These are phyloP conservation scores for Solanum medicagineum DNA, from an alignment of 257 asterid species.

Conservation along the genomic window DNA sequence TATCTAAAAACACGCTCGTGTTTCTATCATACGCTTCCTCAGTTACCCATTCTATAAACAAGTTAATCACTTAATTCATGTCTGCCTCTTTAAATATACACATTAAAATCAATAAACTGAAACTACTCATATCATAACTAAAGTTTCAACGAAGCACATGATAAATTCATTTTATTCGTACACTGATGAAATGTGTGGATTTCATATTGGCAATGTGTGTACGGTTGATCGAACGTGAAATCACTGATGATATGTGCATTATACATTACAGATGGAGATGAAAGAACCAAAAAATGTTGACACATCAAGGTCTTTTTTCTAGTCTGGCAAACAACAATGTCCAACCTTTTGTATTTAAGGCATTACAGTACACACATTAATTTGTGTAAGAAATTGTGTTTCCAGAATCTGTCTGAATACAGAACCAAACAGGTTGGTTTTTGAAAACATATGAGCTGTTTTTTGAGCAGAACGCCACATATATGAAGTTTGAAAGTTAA, in stretches of 20 bases:
- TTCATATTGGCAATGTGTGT: not conserved
- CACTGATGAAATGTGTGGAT: not conserved
- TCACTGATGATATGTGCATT: not conserved
- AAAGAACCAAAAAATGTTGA: not conserved
- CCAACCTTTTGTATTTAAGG: not conserved
- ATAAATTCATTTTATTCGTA: not conserved
- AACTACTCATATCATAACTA: not conserved
- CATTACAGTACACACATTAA: not conserved
- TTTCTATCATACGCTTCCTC: not conserved
- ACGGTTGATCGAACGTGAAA: not conserved
- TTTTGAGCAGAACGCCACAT: not conserved
- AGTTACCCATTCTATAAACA: not conserved
- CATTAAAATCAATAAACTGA: not conserved
- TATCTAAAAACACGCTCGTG: not conserved
- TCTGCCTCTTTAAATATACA: not conserved
- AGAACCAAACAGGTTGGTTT: not conserved
- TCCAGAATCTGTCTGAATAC: not conserved
- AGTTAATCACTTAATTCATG: not conserved
- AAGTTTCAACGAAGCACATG: not conserved
- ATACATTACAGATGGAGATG: not conserved
- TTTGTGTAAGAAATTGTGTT: not conserved
- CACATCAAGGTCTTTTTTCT: not conserved
- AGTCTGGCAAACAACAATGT: not conserved
- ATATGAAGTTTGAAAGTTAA: not conserved
- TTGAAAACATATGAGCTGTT: not conserved